Base-by-base conservation (phyloP, 208 protist species). In the Phytomonas sp. region DNA sequence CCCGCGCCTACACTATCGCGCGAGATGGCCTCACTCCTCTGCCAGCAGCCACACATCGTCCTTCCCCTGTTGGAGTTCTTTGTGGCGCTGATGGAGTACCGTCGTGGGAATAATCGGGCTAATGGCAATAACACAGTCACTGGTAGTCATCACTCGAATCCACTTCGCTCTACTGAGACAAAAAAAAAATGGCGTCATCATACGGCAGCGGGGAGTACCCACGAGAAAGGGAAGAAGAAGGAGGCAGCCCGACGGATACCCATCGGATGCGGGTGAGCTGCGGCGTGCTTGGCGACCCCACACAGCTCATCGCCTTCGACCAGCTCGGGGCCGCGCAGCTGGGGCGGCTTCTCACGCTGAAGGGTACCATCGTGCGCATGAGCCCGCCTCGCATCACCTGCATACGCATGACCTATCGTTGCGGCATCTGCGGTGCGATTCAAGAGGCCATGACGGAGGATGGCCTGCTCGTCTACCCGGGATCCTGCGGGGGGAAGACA, bases 51-150 rank as follows among this genome's bases (percentile, higher is more conserved):
- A 0, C 69, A 67, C 23, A 83, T 89, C 62, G 77, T 91, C 11
- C 68, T 91, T n/a, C 77, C 86, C 19, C 61, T 92, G 26, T 63
- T 92, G 14, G 86, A 92, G 69, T 91, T 92, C 72, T 89, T 94
- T 70, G 75, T 75, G n/a, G 81, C 81, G 0, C 78, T 92, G 34
- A 70, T 87, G 64, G 69, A 75, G 64, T 71, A 76, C 34, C 75
- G 40, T 12, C 40, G 34, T 37, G 34, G 34, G 34, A 8, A 8
- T 11, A 8, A 8, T 3, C 5, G 34, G 34, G 34, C 5, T 8
- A 8, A 37, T 3, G 34, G n/a, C n/a, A n/a, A n/a, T n/a, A n/a
- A n/a, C n/a, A n/a, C n/a, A n/a, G n/a, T n/a, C n/a, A n/a, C n/a
- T n/a, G n/a, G n/a, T n/a, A n/a, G n/a, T n/a, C n/a, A n/a, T n/a